A percentile compares a stretch with the other conserved stretches of the same genome.
Evolutionary conservation across 805 yeast species (phyloP).

Genomic region (Peterozyma toletana): DNA sequence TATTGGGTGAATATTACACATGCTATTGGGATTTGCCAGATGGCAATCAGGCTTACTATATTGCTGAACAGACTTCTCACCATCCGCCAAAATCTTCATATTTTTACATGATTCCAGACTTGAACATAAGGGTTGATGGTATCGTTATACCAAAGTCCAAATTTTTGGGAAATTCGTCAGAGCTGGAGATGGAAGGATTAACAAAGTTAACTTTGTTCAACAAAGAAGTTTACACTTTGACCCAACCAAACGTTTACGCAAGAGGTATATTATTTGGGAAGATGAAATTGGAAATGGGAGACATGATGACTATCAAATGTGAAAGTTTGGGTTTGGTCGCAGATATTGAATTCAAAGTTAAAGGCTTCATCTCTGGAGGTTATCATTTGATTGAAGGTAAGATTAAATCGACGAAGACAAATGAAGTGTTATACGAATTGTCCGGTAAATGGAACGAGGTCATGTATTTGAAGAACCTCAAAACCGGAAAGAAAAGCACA

Average conservation of each 20-base stretch:
- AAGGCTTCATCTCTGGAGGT: conserved; percentile 89
- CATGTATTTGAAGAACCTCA: conserved; percentile 56
- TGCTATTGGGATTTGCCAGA: conserved; percentile 88
- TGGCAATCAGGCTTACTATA: conserved; percentile 64
- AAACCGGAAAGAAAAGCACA: conserved; percentile 37
- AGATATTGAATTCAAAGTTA: conserved; percentile 88
- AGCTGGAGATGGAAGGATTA: conserved; percentile 93
- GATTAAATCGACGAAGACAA: conserved; percentile 42
- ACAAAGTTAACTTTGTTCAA: conserved; percentile 59
- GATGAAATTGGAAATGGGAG: conserved; percentile 87
- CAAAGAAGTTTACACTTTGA: conserved; percentile 57
- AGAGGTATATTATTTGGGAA: conserved; percentile 90
- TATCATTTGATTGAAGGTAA: conserved; percentile 84
- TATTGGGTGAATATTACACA: conserved; percentile 83
- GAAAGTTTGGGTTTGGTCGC: conserved; percentile 51
- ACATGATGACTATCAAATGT: conserved; percentile 74
- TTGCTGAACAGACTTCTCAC: conserved; percentile 93
- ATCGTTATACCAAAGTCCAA: conserved; percentile 78
- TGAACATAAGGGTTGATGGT: conserved; percentile 82
- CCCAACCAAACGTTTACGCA: conserved; percentile 96
- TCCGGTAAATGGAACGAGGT: conserved; percentile 92
- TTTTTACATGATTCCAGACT: conserved; percentile 79
- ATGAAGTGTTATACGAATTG: conserved; percentile 55
- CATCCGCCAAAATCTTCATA: conserved; percentile 98
- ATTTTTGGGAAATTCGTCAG: conserved; percentile 92